Conservation (phyloP, 1,284 basidiomycete species). For the Ceratobasidium sp. region DNA sequence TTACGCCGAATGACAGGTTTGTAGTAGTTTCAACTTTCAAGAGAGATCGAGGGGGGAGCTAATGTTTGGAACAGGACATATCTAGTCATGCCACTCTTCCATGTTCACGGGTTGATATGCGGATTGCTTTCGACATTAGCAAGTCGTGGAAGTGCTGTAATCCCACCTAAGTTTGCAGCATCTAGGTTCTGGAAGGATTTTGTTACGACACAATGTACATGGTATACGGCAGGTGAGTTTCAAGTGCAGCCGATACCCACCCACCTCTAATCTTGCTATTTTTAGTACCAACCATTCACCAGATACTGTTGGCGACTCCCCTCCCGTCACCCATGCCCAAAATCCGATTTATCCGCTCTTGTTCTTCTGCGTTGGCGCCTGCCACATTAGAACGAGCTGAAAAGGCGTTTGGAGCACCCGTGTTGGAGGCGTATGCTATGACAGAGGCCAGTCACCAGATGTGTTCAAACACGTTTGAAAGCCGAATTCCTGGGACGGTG, state of each 20-base stretch:
- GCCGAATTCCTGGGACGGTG: slow-evolving; percentile 58
- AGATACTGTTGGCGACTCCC: slow-evolving; percentile 57
- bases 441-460: slow-evolving; percentile 60
- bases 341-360: slow-evolving; percentile 60
- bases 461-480: slow-evolving; percentile 48
- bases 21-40: not conserved
- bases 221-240: slow-evolving; percentile 57
- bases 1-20: slow-evolving; percentile 52
- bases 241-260: not conserved
- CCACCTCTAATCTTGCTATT: not conserved
- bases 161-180: slow-evolving; percentile 68
- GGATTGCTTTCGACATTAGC: slow-evolving; percentile 69
- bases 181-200: slow-evolving; percentile 69
- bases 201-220: slow-evolving; percentile 60
- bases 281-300: slow-evolving; percentile 60
- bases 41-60: not conserved
- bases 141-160: slow-evolving; percentile 67
- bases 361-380: slow-evolving; percentile 59
- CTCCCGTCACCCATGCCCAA: slow-evolving; percentile 55
- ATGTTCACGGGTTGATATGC: slow-evolving; percentile 71
- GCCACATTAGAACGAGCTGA: slow-evolving; percentile 57
- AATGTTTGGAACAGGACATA: slow-evolving; percentile 53
- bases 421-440: slow-evolving; percentile 60
- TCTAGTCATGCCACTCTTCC: slow-evolving; percentile 76
- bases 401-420: slow-evolving; percentile 58